Evolutionary conservation across 768 basidiomycete species (phyloP).

Genomic region (Lentinula edodes): DNA sequence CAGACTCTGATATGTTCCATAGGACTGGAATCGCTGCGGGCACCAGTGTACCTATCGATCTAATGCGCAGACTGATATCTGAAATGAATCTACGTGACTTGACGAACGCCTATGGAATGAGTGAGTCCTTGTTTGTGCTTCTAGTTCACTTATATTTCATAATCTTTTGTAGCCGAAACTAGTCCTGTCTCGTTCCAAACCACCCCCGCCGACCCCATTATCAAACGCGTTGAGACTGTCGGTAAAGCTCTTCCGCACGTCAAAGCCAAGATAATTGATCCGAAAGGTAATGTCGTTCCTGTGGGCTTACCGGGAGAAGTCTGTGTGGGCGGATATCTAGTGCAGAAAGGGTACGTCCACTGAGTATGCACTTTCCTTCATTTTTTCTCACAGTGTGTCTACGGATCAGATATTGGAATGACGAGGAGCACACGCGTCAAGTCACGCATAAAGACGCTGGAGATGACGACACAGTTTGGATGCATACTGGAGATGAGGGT

Average conservation of each 20-base stretch:
- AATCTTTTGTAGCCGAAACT: slow-evolving; percentile 55
- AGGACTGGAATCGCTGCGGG: slow-evolving; percentile 82
- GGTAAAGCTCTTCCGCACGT: slow-evolving; percentile 75
- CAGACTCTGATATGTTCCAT: slow-evolving; percentile 16
- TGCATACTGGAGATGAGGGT: slow-evolving; percentile 80
- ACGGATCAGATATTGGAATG: slow-evolving; percentile 62
- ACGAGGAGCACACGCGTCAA: slow-evolving; percentile 57
- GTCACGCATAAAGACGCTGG: slow-evolving; percentile 45
- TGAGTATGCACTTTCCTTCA: neutral
- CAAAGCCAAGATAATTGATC: slow-evolving; percentile 64
- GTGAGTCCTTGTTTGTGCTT: slow-evolving; percentile 37
- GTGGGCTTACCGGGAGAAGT: slow-evolving; percentile 72
- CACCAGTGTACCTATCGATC: slow-evolving; percentile 69
- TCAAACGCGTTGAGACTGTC: slow-evolving; percentile 78
- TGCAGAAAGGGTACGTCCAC: slow-evolving; percentile 65
- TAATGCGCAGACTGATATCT: slow-evolving; percentile 69
- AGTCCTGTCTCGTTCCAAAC: slow-evolving; percentile 87
- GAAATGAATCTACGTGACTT: slow-evolving; percentile 65
- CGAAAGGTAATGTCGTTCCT: slow-evolving; percentile 57
- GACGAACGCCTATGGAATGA: slow-evolving; percentile 85
- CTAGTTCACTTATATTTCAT: neutral
- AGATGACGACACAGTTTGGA: slow-evolving; percentile 60
- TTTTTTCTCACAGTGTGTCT: neutral
- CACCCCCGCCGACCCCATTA: slow-evolving; percentile 57
- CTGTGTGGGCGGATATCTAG: slow-evolving; percentile 65